phyloP scores from a whole-genome alignment of 192 early-diverging fungal genomes.

The Oehlia diaphana region DNA sequence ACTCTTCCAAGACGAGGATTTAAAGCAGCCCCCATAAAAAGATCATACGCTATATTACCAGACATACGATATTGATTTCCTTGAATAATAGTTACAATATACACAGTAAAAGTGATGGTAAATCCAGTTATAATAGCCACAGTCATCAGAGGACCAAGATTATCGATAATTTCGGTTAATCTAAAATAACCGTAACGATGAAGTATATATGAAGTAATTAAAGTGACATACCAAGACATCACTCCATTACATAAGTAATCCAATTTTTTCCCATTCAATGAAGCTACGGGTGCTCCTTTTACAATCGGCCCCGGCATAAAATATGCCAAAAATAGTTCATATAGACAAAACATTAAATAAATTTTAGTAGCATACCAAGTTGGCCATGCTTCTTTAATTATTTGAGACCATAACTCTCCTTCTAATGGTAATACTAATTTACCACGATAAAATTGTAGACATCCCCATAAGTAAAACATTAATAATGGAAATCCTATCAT shows the following conservation, averaged over 20 bases:
- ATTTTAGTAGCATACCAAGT: constrained; percentile 55
- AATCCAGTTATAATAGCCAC: constrained; percentile 53
- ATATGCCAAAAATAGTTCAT: constrained; percentile 60
- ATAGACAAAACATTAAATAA: constrained; percentile 60
- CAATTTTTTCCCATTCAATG: constrained; percentile 53
- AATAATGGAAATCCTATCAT: constrained; percentile 71
- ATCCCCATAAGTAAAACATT: constrained; percentile 77
- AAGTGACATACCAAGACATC: constrained; percentile 48
- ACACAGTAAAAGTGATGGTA: constrained; percentile 41
- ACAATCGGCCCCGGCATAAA: constrained; percentile 67
- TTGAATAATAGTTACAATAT: constrained; percentile 33
- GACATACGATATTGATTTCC: constrained; percentile 56
- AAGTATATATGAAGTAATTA: constrained; percentile 45
- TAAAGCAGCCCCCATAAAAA: constrained; percentile 48
- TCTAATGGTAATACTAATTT: constrained; percentile 51
- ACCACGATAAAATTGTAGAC: constrained; percentile 67
- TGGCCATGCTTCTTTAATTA: constrained; percentile 57
- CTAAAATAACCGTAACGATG: constrained; percentile 48
- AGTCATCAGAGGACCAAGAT: constrained; percentile 59
- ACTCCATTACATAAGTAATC: constrained; percentile 58
- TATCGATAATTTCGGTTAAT: constrained; percentile 52
- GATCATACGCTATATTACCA: constrained; percentile 50
- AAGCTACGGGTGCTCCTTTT: constrained; percentile 68
- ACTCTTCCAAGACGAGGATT: constrained; percentile 48
- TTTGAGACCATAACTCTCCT: constrained; percentile 41